Percentiles rank a stretch among this genome's conserved stretches.
phyloP scores from a whole-genome alignment of 2,329 filamentous ascomycete genomes.

The Arachnopeziza araneosa region DNA sequence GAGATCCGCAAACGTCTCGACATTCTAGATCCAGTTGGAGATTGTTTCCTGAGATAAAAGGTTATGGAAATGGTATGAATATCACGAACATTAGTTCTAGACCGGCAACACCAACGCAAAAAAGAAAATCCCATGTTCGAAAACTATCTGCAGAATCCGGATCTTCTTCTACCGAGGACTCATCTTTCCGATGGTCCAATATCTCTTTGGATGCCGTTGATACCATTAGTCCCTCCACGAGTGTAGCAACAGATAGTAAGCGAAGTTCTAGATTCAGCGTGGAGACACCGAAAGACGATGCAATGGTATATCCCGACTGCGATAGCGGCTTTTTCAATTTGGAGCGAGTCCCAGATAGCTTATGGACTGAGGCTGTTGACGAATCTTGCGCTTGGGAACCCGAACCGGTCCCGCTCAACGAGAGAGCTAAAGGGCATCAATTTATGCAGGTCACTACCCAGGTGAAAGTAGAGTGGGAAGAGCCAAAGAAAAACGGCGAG shows the following conservation, averaged over 20 bases:
- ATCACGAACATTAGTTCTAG: constrained; percentile 8
- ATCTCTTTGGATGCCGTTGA: constrained; percentile 12
- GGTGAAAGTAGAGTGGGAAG: constrained; percentile 14
- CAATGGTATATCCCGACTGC: constrained; percentile 1
- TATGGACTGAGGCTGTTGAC: not conserved
- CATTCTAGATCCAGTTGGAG: constrained; percentile 23
- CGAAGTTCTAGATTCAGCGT: constrained; percentile 10
- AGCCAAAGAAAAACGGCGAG: not conserved
- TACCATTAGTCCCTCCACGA: constrained; percentile 11
- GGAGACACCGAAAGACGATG: constrained; percentile 11
- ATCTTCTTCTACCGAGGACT: constrained; percentile 11
- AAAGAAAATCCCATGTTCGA: constrained; percentile 1
- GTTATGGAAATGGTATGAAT: constrained; percentile 51
- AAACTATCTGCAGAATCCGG: constrained; percentile 14
- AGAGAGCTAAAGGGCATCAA: constrained; percentile 1
- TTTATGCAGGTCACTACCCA: constrained; percentile 15
- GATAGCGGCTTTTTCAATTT: constrained; percentile 10
- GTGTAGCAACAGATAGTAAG: constrained; percentile 8
- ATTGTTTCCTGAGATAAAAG: constrained; percentile 45
- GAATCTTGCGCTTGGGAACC: constrained; percentile 3
- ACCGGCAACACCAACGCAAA: not conserved
- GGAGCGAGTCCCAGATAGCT: not conserved
- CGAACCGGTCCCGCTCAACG: constrained; percentile 11
- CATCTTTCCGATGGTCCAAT: constrained; percentile 22
- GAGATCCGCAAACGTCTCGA: constrained; percentile 22